Base-by-base conservation (phyloP, 192 early-diverging fungal genomes). In the Rhizoclosmatium sp. region DNA sequence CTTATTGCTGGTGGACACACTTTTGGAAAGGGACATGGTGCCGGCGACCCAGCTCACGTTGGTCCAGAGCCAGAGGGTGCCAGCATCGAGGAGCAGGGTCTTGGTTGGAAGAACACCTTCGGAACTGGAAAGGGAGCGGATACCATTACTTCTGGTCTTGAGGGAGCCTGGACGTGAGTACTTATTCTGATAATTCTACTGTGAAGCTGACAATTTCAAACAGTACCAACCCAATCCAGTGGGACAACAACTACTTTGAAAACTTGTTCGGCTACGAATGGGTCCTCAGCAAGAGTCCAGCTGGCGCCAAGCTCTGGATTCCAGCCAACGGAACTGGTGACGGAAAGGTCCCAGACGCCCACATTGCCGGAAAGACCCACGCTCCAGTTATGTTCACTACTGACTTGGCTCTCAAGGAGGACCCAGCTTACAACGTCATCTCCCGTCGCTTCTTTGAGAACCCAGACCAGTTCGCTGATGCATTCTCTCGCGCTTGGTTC, bases 401-500 rank as follows among this genome's bases (percentile, higher is more conserved):
- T 4, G 80, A 81, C 47, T 39, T 81, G 7, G 80, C 80, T 5
- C 45, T 81, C 23, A n/a, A 41, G 9, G 3, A 23, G n/a, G 81
- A 82, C 60, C 78, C 65, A 45, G 45, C 4, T 12, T 81, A 81
- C 49, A 4, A 5, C 16, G 42, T n/a, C 3, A 65, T 82, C n/a
- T 64, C 69, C 9, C 46, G 61, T 47, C 3, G 76, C 61, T 81
- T 73, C 56, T 21, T 31, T 21, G 61, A 16, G 21, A 77, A 73
- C 72, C 68, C 67, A 3, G 60, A 48, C 68, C 39, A 49, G 71
- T 79, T 82, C 48, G 74, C 65, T 23, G 69, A 81, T 51, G 80
- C 69, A 9, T 85, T 85, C 70, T 78, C 74, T 2, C n/a, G 65
- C 2, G 78, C 83, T 59, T 85, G 83, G 83, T 85, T 74, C 79